phyloP scores from a whole-genome alignment of 495 filamentous ascomycete species.

The Penicillium argentinense region DNA sequence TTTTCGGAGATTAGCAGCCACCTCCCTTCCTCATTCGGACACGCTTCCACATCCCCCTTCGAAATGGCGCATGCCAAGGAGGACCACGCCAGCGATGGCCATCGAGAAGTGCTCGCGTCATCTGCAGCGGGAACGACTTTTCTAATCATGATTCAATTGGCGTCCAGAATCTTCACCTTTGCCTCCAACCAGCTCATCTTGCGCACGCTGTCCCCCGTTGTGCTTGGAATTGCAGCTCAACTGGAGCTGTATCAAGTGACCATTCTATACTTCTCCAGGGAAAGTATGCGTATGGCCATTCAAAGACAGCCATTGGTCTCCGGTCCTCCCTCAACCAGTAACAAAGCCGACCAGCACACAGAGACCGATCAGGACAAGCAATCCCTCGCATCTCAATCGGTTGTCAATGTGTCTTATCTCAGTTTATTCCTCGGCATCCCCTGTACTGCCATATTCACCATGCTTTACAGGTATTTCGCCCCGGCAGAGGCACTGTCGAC shows the following conservation, averaged over 20 bases:
- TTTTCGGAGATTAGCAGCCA: background rate
- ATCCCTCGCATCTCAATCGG: conserved; percentile 55
- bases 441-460: conserved; percentile 58
- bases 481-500: conserved; percentile 52
- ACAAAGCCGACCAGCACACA: conserved; percentile 10
- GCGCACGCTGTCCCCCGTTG: conserved; percentile 77
- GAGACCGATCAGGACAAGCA: conserved; percentile 15
- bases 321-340: conserved; percentile 10
- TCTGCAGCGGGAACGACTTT: conserved; percentile 74
- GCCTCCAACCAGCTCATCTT: conserved; percentile 85
- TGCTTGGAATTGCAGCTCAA: conserved; percentile 82
- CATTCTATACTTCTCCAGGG: conserved; percentile 86
- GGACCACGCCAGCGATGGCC: background rate
- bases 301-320: conserved; percentile 65
- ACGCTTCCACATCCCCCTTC: background rate
- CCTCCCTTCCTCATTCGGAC: background rate
- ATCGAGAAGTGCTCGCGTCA: conserved; percentile 27
- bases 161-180: conserved; percentile 85
- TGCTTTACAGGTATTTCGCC: conserved; percentile 62
- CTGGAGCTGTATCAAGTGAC: conserved; percentile 88
- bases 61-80: background rate
- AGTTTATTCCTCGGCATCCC: conserved; percentile 68
- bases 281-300: conserved; percentile 80
- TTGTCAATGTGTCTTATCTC: conserved; percentile 86
- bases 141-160: conserved; percentile 82